Evolutionary conservation across 2,329 filamentous ascomycete species (phyloP).

Genomic region (Cercospora brassicicola): DNA sequence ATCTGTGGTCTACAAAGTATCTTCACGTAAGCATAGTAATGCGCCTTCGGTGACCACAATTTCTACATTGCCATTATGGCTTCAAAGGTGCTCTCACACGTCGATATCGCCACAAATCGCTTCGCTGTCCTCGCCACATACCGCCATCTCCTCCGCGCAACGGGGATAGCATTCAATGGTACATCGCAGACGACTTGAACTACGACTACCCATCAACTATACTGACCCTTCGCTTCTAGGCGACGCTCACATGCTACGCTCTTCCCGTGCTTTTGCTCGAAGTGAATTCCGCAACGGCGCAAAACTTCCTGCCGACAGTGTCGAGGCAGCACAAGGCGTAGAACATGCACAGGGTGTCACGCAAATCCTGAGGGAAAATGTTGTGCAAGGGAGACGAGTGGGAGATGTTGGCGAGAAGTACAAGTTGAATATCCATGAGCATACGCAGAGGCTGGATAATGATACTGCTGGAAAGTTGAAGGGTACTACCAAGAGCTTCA

Average conservation of each 20-base stretch:
- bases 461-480: slow-evolving; percentile 74
- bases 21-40: slow-evolving; percentile 2
- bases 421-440: slow-evolving; percentile 82
- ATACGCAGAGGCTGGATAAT: slow-evolving; percentile 91
- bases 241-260: slow-evolving; percentile 66
- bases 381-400: slow-evolving; percentile 70
- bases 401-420: slow-evolving; percentile 29
- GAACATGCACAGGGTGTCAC: slow-evolving; percentile 81
- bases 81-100: slow-evolving; percentile 19
- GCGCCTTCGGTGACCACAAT: slow-evolving; percentile 9
- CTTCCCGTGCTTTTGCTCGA: slow-evolving; percentile 72
- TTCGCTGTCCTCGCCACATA: slow-evolving; percentile 74
- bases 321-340: slow-evolving; percentile 64
- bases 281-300: slow-evolving; percentile 70
- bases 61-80: slow-evolving; percentile 10
- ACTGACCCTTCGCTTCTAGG: slow-evolving; percentile 52
- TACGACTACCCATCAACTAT: neutral
- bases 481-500: slow-evolving; percentile 41
- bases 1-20: neutral
- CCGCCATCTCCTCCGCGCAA: slow-evolving; percentile 75
- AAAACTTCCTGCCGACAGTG: slow-evolving; percentile 57
- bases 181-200: slow-evolving; percentile 1
- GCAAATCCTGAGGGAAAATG: slow-evolving; percentile 73
- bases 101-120: slow-evolving; percentile 34
- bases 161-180: slow-evolving; percentile 82